Conservation (phyloP, 1,284 basidiomycete species). For the Sporisorium graminicola region DNA sequence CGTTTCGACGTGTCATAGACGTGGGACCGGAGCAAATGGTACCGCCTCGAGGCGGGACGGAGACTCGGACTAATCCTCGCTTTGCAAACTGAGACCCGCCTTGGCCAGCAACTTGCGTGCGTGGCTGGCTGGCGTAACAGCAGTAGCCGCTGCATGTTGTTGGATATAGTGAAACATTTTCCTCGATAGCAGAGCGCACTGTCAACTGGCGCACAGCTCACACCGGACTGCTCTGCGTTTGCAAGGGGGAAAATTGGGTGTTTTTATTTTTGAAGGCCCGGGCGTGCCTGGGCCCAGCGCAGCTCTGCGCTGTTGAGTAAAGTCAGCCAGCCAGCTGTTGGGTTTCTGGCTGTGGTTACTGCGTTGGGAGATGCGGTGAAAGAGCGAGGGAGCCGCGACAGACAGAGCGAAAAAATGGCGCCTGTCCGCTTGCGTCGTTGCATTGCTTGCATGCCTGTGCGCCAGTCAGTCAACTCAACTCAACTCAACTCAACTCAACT, state of each 20-base stretch:
- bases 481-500: background rate
- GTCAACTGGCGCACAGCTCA: no score
- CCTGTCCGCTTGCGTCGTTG: conserved; percentile 29
- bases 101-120: background rate
- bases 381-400: background rate
- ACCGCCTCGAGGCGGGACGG: no score
- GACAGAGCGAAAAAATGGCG: background rate
- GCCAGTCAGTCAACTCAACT: conserved; percentile 4
- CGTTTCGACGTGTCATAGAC: no score
- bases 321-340: background rate
- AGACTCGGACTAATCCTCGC: no score
- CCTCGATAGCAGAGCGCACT: no score
- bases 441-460: conserved; percentile 20
- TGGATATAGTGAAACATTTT: no score
- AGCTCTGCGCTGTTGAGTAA: background rate
- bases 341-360: background rate
- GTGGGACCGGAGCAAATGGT: background rate
- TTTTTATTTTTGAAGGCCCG: background rate
- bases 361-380: background rate
- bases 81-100: background rate
- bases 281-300: conserved; percentile 2
- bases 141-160: background rate
- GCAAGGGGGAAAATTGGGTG: no score
- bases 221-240: background rate
- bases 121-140: background rate